Evolutionary conservation across 78 protist species (phyloP), one percentile per base, ranked within the genome.

Genomic region (Goniomonas avonlea): DNA sequence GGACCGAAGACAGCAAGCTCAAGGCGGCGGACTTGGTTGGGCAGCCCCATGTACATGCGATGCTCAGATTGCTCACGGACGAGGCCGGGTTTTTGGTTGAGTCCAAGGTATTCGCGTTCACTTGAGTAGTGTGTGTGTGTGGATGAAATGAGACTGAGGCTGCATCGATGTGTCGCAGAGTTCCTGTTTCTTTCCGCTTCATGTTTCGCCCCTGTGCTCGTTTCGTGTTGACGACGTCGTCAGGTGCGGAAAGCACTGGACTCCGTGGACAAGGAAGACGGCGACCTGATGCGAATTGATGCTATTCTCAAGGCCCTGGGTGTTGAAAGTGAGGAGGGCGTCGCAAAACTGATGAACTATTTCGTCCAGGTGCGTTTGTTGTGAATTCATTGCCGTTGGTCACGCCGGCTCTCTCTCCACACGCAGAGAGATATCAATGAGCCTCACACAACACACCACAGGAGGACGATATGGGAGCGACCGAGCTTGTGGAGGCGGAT

Each of bases 71-170:
- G 61, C 75, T 83, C 38, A 37, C 75, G 39, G n/a, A 69, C 53
- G 84, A 82, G 59, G 77, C 79, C 5, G 79, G 76, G 17, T 85
- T 73, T 35, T 32, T 85, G 45, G 86, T 87, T 31, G 88, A 82
- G 40, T 41, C 31, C 18, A 50, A 68, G 48, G 55, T n/a, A n/a
- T n/a, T n/a, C n/a, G n/a, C n/a, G n/a, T n/a, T n/a, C n/a, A n/a
- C n/a, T n/a, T n/a, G n/a, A n/a, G n/a, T n/a, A n/a, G n/a, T n/a
- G n/a, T n/a, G n/a, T n/a, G n/a, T n/a, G n/a, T n/a, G n/a, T n/a
- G n/a, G n/a, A n/a, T n/a, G n/a, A n/a, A n/a, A n/a, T n/a, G n/a
- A n/a, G n/a, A n/a, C n/a, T n/a, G n/a, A n/a, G n/a, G n/a, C n/a
- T n/a, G n/a, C n/a, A n/a, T n/a, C n/a, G n/a, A n/a, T n/a, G n/a